Conservation (phyloP, 2,329 filamentous ascomycete species). For the Lithohypha guttulata region DNA sequence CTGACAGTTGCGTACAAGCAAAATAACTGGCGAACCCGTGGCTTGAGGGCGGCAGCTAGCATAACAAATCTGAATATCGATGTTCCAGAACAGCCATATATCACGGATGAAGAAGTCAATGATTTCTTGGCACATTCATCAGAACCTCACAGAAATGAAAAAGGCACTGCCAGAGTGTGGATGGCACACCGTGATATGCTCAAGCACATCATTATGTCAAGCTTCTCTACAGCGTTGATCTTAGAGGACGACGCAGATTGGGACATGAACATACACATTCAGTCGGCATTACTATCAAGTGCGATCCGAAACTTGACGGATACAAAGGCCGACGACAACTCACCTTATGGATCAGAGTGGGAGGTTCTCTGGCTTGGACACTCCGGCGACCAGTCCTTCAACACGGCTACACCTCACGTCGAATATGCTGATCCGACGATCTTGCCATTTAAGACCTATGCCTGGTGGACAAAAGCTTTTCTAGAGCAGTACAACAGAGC, state of each 20-base stretch:
- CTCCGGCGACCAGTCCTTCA: not conserved
- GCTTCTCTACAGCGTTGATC: not conserved
- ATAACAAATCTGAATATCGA: constrained; percentile 25
- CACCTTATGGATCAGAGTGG: not conserved
- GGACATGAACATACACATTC: not conserved
- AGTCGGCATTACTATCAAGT: not conserved
- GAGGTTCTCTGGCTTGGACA: constrained; percentile 1
- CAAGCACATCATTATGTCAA: not conserved
- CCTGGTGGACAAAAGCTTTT: constrained; percentile 10
- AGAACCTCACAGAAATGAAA: not conserved
- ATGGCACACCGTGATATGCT: constrained; percentile 1
- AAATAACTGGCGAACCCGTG: constrained; percentile 29
- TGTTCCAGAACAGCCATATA: constrained; percentile 26
- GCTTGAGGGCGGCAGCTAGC: constrained; percentile 27
- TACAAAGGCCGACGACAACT: not conserved
- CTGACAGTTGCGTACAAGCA: constrained; percentile 26
- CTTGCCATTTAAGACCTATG: not conserved
- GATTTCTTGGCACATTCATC: not conserved
- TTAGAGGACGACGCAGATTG: constrained; percentile 4
- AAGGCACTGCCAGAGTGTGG: constrained; percentile 8
- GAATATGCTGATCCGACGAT: not conserved
- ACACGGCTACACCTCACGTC: too few species aligned
- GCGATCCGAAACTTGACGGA: not conserved
- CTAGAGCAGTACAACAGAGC: constrained; percentile 6
- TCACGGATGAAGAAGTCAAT: constrained; percentile 16